Percentiles rank a stretch among this genome's conserved stretches.
Conservation (phyloP, 345 rosid genomes). For the Hevea brasiliensis region DNA sequence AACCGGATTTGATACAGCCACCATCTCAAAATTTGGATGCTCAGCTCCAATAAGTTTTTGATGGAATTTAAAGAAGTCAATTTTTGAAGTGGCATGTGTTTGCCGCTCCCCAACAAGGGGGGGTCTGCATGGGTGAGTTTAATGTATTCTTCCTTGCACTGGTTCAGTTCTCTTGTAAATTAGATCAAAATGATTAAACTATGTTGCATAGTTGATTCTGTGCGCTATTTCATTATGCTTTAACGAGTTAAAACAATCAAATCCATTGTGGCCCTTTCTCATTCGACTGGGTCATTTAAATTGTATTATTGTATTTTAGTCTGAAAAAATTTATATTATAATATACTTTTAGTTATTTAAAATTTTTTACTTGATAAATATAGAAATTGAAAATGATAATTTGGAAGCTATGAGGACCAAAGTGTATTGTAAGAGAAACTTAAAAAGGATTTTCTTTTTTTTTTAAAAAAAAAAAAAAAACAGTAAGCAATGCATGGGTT, state of each 20-base stretch:
- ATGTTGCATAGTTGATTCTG: neutral
- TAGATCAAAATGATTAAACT: slow-evolving; percentile 2
- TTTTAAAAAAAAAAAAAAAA: too few relatives aligned
- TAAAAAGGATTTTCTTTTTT: too few relatives aligned
- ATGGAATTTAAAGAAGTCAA: neutral
- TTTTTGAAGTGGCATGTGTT: slow-evolving; percentile 6
- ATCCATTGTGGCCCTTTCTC: too few relatives aligned
- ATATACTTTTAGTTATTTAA: too few relatives aligned
- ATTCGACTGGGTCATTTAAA: too few relatives aligned
- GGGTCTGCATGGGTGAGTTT: neutral
- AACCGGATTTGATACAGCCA: slow-evolving; percentile 61
- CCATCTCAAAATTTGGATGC: slow-evolving; percentile 46
- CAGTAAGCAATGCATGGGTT: too few relatives aligned
- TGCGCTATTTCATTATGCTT: neutral
- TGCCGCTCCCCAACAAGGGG: slow-evolving; percentile 23
- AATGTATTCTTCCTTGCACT: neutral
- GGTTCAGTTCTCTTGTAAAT: slow-evolving; percentile 24
- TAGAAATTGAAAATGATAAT: too few relatives aligned
- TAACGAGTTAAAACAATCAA: neutral
- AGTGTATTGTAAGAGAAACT: too few relatives aligned
- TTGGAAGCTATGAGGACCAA: too few relatives aligned
- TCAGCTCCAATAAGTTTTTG: slow-evolving; percentile 40
- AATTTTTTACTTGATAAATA: too few relatives aligned
- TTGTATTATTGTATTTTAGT: too few relatives aligned
- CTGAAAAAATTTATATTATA: too few relatives aligned